phyloP scores from a whole-genome alignment of 2,329 filamentous ascomycete species.

The Graphilbum sp. region DNA sequence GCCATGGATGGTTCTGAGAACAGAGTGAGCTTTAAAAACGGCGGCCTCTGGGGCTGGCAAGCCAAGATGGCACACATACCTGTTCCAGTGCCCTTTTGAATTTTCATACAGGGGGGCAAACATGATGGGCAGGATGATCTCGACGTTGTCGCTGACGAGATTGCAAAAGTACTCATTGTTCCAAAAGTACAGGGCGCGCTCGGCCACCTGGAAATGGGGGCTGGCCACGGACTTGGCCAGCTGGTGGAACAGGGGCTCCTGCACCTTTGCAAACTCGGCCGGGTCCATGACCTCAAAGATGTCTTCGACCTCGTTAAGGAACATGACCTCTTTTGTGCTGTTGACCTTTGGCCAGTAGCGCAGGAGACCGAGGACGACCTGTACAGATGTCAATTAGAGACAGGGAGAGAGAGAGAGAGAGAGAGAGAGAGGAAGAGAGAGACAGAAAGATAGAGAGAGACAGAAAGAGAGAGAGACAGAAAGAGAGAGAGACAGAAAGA shows the following conservation, averaged over 20 bases:
- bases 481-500: too few species aligned
- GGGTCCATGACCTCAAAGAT: slow-evolving; percentile 99
- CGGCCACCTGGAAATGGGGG: slow-evolving; percentile 96
- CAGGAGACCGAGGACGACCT: slow-evolving; percentile 86
- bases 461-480: too few species aligned
- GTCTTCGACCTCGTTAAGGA: slow-evolving; percentile 95
- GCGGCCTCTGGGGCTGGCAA: too few species aligned
- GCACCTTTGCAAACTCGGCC: slow-evolving; percentile 94
- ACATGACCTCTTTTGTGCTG: slow-evolving; percentile 99
- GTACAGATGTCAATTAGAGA: neutral
- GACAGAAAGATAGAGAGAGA: too few species aligned
- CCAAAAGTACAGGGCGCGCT: slow-evolving; percentile 97
- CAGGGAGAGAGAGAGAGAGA: neutral
- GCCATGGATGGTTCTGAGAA: slow-evolving; percentile 90
- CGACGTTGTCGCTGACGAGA: slow-evolving; percentile 94
- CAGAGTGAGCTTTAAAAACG: too few species aligned
- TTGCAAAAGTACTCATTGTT: slow-evolving; percentile 99
- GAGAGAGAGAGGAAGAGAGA: slow-evolving; percentile 4
- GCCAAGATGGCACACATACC: slow-evolving; percentile 32
- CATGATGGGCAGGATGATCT: slow-evolving; percentile 98
- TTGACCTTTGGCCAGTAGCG: slow-evolving; percentile 99
- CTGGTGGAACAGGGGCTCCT: slow-evolving; percentile 94
- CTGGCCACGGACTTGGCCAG: slow-evolving; percentile 95
- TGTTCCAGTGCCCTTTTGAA: slow-evolving; percentile 97
- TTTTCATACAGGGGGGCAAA: slow-evolving; percentile 97